Base-by-base conservation (phyloP, 129 eudicot genomes). In the Chrysanthemum makinoi region DNA sequence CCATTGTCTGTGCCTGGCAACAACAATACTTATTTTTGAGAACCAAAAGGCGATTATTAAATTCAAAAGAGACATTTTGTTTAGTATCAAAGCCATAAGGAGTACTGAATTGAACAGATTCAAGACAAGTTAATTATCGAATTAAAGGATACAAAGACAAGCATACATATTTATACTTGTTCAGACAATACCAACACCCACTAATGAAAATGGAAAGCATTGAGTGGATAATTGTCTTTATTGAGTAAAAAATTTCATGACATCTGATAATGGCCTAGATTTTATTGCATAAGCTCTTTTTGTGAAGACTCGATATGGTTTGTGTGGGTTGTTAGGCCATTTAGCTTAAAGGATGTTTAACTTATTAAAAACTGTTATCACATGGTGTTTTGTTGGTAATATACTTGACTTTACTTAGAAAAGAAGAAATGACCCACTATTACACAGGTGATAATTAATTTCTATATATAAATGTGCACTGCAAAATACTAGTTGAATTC, bases 151-250 rank as follows among this genome's bases (percentile, higher is more conserved):
- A 75, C 46, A 71, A 67, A 63, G 68, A 65, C 57, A 48, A 61
- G 65, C 77, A 72, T 76, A 74, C 69, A 79, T 85, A 76, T 88
- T 68, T 83, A 88, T 85, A 83, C 77, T 78, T 50, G 77, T 43
- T 48, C 62, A 30, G 49, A 53, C 26, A 62, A 10, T 76, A 71
- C 63, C 26, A 51, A 39, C 65, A 44, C 75, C 72, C 76, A 75
- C 66, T 75, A 79, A 28, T 53, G 3, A 28, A 16, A 58, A 10
- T 61, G 7, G 24, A 20, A 58, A 74, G 51, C 17, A 62, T 68
- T 67, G 80, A 17, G 83, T 80, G 83, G 83, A 77, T 61, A 52
- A 52, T 11, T 26, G 24, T 74, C 57, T 15, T 72, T 62, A 72
- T 79, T 50, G 14, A 67, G 46, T 20, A 30, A 53, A 61, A 60